A percentile compares a stretch with the other conserved stretches of the same genome.
These are phyloP conservation scores for Thielaviopsis populi DNA, from an alignment of 2,329 filamentous ascomycete genomes.

Conservation along the genomic window DNA sequence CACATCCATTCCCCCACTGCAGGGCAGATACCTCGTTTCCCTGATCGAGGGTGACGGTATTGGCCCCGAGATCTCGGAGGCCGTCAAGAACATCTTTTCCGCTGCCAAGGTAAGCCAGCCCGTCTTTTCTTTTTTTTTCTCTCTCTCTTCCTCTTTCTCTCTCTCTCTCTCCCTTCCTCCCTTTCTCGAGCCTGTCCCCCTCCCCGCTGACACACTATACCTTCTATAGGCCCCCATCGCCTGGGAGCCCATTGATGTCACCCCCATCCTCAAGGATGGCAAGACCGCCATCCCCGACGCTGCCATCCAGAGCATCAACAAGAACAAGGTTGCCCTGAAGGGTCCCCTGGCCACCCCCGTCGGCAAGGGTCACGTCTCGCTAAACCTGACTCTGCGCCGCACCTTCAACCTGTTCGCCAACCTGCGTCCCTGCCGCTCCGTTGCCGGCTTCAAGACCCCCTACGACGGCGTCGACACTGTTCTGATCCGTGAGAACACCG, in stretches of 20 bases:
- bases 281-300: slow-evolving; percentile 88
- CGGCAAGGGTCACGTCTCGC: slow-evolving; percentile 96
- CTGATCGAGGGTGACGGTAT: slow-evolving; percentile 99
- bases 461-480: slow-evolving; percentile 96
- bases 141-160: too few relatives aligned
- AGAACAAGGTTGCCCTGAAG: slow-evolving; percentile 96
- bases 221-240: slow-evolving; percentile 60
- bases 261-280: slow-evolving; percentile 82
- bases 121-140: too few relatives aligned
- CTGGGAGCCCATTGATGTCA: slow-evolving; percentile 96
- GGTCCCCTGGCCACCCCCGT: slow-evolving; percentile 93
- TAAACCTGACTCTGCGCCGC: slow-evolving; percentile 94
- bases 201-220: slow-evolving; percentile 18
- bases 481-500: slow-evolving; percentile 97
- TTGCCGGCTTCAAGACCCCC: slow-evolving; percentile 94
- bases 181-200: too few relatives aligned
- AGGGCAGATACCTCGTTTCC: slow-evolving; percentile 93
- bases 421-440: slow-evolving; percentile 91
- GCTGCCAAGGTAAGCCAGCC: slow-evolving; percentile 62
- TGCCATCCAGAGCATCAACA: slow-evolving; percentile 83
- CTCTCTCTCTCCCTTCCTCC: too few relatives aligned
- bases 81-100: slow-evolving; percentile 96
- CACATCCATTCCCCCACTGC: slow-evolving; percentile 15
- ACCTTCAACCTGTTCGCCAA: slow-evolving; percentile 99
- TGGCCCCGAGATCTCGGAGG: slow-evolving; percentile 92